A percentile compares a stretch with the other conserved stretches of the same genome.
Conservation (phyloP, 257 asterid genomes). For the Marsdenia floribunda region DNA sequence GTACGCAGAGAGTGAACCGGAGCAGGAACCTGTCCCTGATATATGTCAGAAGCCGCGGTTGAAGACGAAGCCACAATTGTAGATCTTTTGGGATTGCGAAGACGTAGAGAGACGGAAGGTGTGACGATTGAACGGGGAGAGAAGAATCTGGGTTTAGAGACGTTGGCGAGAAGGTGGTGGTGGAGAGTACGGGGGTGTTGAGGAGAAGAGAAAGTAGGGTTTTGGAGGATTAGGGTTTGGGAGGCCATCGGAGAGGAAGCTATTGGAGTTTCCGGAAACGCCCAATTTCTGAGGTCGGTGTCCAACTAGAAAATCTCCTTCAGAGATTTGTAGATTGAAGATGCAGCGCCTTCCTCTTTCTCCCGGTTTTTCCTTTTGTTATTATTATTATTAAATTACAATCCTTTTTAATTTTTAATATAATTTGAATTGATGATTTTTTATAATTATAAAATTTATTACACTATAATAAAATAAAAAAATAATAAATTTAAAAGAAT, state of each 20-base stretch:
- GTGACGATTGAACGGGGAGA: conserved; percentile 17
- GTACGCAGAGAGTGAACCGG: conserved; percentile 34
- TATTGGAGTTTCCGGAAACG: conserved; percentile 12
- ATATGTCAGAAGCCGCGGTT: background rate
- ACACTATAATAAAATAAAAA: too few species aligned
- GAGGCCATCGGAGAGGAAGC: conserved; percentile 50
- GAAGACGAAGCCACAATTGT: conserved; percentile 32
- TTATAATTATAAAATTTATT: too few species aligned
- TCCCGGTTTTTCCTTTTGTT: background rate
- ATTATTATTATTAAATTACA: too few species aligned
- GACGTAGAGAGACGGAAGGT: conserved; percentile 21
- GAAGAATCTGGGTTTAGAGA: conserved; percentile 19
- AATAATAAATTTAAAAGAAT: too few species aligned
- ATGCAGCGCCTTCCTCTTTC: background rate
- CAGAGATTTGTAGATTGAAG: background rate
- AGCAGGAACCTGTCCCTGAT: background rate
- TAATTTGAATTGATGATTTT: too few species aligned
- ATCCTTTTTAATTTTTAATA: too few species aligned
- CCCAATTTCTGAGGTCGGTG: background rate
- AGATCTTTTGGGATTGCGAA: conserved; percentile 1
- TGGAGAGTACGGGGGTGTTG: conserved; percentile 9
- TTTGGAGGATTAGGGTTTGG: conserved; percentile 36
- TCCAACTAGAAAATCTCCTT: background rate
- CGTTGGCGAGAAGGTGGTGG: conserved; percentile 3
- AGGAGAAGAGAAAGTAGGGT: conserved; percentile 13